Conservation (phyloP, 2,329 filamentous ascomycete species). For the Colletotrichum brevisporum region DNA sequence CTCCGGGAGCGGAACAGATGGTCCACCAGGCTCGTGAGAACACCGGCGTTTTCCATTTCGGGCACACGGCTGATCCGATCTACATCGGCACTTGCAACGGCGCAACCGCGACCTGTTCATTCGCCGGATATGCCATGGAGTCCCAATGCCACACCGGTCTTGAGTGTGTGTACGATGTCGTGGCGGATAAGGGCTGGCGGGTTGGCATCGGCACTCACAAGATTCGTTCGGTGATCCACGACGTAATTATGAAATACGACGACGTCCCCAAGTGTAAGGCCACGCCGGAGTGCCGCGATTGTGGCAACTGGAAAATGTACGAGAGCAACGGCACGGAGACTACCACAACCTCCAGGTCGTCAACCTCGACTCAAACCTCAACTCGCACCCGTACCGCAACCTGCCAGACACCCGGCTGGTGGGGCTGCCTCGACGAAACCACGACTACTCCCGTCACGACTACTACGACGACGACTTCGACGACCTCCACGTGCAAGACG, state of each 20-base stretch:
- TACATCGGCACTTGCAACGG: constrained; percentile 96
- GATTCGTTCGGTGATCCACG: constrained; percentile 88
- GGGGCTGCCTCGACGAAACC: constrained; percentile 81
- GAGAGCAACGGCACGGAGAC: constrained; percentile 89
- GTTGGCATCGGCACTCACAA: constrained; percentile 93
- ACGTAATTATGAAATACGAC: constrained; percentile 89
- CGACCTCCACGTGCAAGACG: constrained; percentile 70
- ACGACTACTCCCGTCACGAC: constrained; percentile 62
- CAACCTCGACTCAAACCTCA: constrained; percentile 65
- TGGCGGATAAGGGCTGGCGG: constrained; percentile 91
- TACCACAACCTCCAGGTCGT: constrained; percentile 73
- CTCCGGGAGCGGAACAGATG: constrained; percentile 81
- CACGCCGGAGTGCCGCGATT: constrained; percentile 89
- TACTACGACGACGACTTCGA: constrained; percentile 61
- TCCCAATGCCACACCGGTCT: constrained; percentile 91
- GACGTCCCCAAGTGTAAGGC: constrained; percentile 81
- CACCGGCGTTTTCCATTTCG: constrained; percentile 90
- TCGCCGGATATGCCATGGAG: constrained; percentile 94
- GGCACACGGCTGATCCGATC: constrained; percentile 95
- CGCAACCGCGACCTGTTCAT: constrained; percentile 88
- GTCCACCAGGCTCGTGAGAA: constrained; percentile 78
- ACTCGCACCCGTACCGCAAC: constrained; percentile 81
- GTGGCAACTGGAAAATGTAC: constrained; percentile 94
- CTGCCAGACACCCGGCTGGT: constrained; percentile 94
- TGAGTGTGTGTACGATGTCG: constrained; percentile 93